Percentiles rank a stretch among this genome's conserved stretches.
Conservation (phyloP, 2,329 filamentous ascomycete species). For the Diaporthe sp. region DNA sequence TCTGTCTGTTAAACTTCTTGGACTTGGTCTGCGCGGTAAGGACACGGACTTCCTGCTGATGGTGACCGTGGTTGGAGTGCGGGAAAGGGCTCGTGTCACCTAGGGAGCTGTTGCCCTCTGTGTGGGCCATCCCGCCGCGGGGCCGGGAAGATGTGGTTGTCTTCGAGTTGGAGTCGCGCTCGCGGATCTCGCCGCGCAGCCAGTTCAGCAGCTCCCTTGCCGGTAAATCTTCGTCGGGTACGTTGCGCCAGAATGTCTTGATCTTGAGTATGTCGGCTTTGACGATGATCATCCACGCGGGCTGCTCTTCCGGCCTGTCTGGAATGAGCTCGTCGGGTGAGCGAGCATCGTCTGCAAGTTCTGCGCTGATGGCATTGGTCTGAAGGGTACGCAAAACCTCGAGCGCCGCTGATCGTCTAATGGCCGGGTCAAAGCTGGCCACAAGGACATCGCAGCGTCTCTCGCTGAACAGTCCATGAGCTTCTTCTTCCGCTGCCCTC, state of each 20-base stretch:
- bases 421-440: conserved; percentile 84
- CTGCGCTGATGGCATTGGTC: conserved; percentile 87
- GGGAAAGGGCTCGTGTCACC: conserved; percentile 33
- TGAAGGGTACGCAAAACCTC: conserved; percentile 85
- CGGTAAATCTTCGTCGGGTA: conserved; percentile 81
- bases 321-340: conserved; percentile 85
- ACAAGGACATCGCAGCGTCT: conserved; percentile 90
- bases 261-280: conserved; percentile 87
- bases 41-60: conserved; percentile 85
- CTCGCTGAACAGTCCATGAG: conserved; percentile 70
- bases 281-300: conserved; percentile 91
- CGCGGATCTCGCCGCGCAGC: conserved; percentile 85
- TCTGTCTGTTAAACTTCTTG: conserved; percentile 92
- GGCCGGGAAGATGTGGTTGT: conserved; percentile 44
- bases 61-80: conserved; percentile 48
- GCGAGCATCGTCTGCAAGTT: conserved; percentile 84
- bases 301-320: conserved; percentile 81
- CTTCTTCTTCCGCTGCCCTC: conserved; percentile 74
- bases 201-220: conserved; percentile 81
- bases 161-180: conserved; percentile 74
- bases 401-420: conserved; percentile 82
- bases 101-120: conserved; percentile 26
- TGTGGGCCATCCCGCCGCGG: conserved; percentile 17
- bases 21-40: conserved; percentile 84
- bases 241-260: conserved; percentile 82